Percentiles rank a stretch among this genome's conserved stretches.
These are phyloP conservation scores for Suillus americanus DNA, from an alignment of 768 basidiomycete genomes.

Conservation along the genomic window DNA sequence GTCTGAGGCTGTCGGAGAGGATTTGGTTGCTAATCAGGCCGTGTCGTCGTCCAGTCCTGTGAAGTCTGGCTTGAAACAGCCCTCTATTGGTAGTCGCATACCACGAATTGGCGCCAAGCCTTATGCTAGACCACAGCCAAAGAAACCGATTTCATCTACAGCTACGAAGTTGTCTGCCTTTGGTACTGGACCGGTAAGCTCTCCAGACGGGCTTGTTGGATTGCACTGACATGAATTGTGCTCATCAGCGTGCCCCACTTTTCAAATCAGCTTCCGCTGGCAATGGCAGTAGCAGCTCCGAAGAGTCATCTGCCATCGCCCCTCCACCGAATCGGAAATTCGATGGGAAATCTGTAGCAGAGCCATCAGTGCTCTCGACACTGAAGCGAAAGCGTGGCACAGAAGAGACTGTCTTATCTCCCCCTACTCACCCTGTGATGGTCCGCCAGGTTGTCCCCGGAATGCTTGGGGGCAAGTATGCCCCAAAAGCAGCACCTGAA, in stretches of 20 bases:
- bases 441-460: constrained; percentile 38
- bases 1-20: constrained; percentile 4
- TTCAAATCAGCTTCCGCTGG: constrained; percentile 15
- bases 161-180: constrained; percentile 1
- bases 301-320: constrained; percentile 11
- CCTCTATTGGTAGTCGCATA: constrained; percentile 51
- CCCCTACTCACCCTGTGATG: constrained; percentile 28
- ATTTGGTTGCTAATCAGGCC: constrained; percentile 15
- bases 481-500: constrained; percentile 19
- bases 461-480: constrained; percentile 30
- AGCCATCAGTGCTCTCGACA: constrained; percentile 12
- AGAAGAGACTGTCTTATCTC: constrained; percentile 13
- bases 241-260: constrained; percentile 11
- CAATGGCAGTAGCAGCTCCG: constrained; percentile 11
- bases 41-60: constrained; percentile 22
- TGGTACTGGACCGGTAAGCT: constrained; percentile 1
- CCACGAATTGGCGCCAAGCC: constrained; percentile 61
- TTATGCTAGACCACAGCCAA: constrained; percentile 43
- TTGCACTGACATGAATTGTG: constrained; percentile 1
- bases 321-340: neutral
- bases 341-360: neutral
- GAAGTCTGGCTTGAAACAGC: constrained; percentile 51
- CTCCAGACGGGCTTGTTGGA: neutral
- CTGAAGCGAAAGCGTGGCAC: constrained; percentile 34
- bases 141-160: neutral